Percentiles rank a stretch among this genome's conserved stretches.
Conservation (phyloP, 2,329 filamentous ascomycete genomes). For the Venturia aucupariae region DNA sequence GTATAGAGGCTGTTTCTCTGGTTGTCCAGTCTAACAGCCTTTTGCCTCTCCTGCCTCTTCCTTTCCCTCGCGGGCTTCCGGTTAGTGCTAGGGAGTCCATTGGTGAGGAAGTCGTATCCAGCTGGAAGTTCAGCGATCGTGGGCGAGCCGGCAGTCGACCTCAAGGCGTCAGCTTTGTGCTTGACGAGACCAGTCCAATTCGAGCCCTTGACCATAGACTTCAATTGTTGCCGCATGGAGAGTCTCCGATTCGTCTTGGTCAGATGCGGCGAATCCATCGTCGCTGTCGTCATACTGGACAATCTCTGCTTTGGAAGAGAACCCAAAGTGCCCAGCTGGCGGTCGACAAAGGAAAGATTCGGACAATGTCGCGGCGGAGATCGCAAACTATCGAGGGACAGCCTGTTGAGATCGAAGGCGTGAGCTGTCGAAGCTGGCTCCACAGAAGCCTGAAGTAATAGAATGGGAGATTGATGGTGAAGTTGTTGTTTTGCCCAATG, state of each 20-base stretch:
- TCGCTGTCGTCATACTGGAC: neutral
- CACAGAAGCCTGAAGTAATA: neutral
- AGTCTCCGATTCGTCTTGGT: neutral
- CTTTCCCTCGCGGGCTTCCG: neutral
- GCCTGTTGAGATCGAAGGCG: neutral
- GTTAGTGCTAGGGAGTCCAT: neutral
- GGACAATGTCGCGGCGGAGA: neutral
- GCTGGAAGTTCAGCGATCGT: neutral
- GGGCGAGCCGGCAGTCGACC: neutral
- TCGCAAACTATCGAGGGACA: neutral
- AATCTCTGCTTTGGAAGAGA: neutral
- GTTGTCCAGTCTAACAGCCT: neutral
- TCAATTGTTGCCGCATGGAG: neutral
- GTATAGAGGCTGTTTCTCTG: neutral
- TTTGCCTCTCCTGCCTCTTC: constrained; percentile 6
- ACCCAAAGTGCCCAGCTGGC: neutral
- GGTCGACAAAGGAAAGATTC: neutral
- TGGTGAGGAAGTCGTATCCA: neutral
- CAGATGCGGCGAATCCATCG: neutral
- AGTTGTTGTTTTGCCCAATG: neutral
- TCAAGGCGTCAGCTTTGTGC: neutral
- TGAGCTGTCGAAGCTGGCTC: neutral
- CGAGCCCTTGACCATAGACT: neutral
- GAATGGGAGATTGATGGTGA: neutral
- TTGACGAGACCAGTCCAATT: neutral